phyloP scores from a whole-genome alignment of 306 rosid genomes.

The Lablab purpureus region DNA sequence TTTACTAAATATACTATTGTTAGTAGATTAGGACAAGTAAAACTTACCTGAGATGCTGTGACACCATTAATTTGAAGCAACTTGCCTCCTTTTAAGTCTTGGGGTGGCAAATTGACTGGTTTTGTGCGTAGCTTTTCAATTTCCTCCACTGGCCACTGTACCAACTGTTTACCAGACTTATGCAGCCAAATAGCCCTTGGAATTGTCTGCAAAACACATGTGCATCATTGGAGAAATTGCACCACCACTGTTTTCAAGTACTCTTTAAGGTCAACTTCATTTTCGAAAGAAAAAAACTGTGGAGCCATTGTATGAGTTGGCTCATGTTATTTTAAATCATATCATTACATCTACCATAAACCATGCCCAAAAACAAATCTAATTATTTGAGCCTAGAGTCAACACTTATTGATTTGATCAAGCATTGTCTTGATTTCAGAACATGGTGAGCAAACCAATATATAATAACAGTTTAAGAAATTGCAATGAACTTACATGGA shows the following conservation, averaged over 20 bases:
- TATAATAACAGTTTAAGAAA: neutral
- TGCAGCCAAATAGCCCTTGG: constrained; percentile 76
- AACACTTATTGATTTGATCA: neutral
- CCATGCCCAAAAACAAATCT: neutral
- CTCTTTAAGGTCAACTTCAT: constrained; percentile 9
- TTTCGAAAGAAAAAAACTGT: neutral
- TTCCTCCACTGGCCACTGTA: constrained; percentile 85
- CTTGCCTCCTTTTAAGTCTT: constrained; percentile 55
- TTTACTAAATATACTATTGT: neutral
- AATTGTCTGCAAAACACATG: constrained; percentile 61
- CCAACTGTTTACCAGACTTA: constrained; percentile 68
- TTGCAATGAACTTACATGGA: constrained; percentile 63
- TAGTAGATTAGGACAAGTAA: neutral
- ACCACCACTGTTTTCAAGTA: neutral
- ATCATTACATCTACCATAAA: neutral
- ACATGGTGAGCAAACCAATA: constrained; percentile 17
- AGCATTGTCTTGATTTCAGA: constrained; percentile 3
- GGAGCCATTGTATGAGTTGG: constrained; percentile 27
- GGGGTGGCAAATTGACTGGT: constrained; percentile 47
- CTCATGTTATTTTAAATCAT: constrained; percentile 24
- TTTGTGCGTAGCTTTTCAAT: constrained; percentile 64
- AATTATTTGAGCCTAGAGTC: neutral
- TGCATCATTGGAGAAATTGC: neutral
- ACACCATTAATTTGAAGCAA: constrained; percentile 55
- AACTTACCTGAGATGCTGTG: constrained; percentile 64